Percentiles rank a stretch among this genome's conserved stretches.
Conservation (phyloP, 2,329 filamentous ascomycete species). For the Trichoderma brevicompactum region DNA sequence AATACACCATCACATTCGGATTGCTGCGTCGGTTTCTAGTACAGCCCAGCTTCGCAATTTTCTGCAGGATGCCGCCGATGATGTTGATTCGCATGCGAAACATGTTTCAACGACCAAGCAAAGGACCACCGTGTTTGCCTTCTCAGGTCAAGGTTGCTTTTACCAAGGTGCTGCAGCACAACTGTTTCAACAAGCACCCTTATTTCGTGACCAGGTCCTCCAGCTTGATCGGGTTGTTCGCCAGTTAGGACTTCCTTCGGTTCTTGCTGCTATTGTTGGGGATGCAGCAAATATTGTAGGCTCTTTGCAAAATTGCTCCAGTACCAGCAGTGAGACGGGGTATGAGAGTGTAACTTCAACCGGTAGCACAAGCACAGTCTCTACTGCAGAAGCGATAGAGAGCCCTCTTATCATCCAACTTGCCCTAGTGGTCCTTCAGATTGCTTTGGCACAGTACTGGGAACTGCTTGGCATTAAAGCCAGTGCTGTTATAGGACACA, state of each 20-base stretch:
- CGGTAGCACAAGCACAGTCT: neutral
- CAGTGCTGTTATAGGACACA: conserved; percentile 63
- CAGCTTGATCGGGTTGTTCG: conserved; percentile 59
- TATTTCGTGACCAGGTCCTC: conserved; percentile 42
- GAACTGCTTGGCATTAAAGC: conserved; percentile 55
- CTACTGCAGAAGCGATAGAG: neutral
- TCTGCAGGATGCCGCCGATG: neutral
- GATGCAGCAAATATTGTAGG: neutral
- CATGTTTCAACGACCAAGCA: neutral
- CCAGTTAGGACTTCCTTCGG: neutral
- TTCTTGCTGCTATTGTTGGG: neutral
- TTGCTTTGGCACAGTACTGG: conserved; percentile 61
- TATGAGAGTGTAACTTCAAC: conserved; percentile 40
- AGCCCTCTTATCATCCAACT: neutral
- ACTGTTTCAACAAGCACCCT: conserved; percentile 53
- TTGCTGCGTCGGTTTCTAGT: neutral
- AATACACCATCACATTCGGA: conserved; percentile 3
- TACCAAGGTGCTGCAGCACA: conserved; percentile 53
- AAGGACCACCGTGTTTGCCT: conserved; percentile 51
- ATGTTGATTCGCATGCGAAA: neutral
- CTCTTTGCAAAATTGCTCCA: neutral
- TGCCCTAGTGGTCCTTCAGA: conserved; percentile 44
- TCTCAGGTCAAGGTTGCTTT: conserved; percentile 61
- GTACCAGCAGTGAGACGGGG: neutral
- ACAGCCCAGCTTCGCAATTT: neutral